Conservation (phyloP, 495 filamentous ascomycete genomes). For the Neurospora sp. region DNA sequence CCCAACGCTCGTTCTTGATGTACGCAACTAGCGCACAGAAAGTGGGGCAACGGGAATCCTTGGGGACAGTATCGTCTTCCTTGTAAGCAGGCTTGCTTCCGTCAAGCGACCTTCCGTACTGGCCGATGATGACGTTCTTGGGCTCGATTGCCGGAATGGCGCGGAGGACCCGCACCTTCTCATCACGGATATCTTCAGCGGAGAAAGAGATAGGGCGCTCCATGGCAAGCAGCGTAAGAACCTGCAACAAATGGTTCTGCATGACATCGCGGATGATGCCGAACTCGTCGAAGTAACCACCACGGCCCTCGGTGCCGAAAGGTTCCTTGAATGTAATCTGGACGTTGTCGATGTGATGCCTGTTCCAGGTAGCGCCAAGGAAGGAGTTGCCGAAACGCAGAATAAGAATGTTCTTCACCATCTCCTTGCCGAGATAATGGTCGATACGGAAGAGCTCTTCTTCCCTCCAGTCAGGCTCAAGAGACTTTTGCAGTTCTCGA, state of each 20-base stretch:
- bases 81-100: conserved; percentile 97
- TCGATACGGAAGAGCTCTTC: conserved; percentile 99
- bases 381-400: conserved; percentile 98
- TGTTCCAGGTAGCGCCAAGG: conserved; percentile 98
- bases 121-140: conserved; percentile 99
- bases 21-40: conserved; percentile 95
- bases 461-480: conserved; percentile 97
- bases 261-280: conserved; percentile 99
- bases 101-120: conserved; percentile 94
- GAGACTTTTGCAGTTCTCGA: conserved; percentile 84
- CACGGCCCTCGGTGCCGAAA: conserved; percentile 97
- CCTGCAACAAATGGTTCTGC: conserved; percentile 94
- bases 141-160: conserved; percentile 93
- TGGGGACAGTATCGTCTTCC: conserved; percentile 97
- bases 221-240: conserved; percentile 94
- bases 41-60: conserved; percentile 93
- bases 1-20: conserved; percentile 99
- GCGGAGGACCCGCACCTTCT: conserved; percentile 94
- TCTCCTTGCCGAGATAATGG: conserved; percentile 99
- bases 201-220: conserved; percentile 98
- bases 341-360: conserved; percentile 98
- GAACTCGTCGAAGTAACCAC: conserved; percentile 99
- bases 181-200: conserved; percentile 95
- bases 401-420: conserved; percentile 99
- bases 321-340: conserved; percentile 99